Evolutionary conservation across 2,329 filamentous ascomycete species (phyloP).

Genomic region (Zalaria obscura): DNA sequence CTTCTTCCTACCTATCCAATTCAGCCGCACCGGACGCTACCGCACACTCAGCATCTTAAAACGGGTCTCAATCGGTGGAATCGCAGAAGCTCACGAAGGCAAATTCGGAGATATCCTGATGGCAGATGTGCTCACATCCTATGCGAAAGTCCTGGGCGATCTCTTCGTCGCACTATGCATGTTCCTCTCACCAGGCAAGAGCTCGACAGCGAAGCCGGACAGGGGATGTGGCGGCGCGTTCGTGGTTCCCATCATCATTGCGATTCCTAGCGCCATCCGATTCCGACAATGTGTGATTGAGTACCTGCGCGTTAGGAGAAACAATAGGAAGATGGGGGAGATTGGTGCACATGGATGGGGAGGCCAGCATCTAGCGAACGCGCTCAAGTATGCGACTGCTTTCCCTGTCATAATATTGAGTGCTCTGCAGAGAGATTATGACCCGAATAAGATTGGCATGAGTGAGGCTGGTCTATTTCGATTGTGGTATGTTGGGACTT

Average conservation of each 20-base stretch:
- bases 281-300: conserved; percentile 87
- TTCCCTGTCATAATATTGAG: conserved; percentile 82
- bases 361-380: conserved; percentile 83
- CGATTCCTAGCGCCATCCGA: conserved; percentile 70
- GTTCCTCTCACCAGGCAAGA: conserved; percentile 60
- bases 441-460: conserved; percentile 36
- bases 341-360: conserved; percentile 50
- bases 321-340: conserved; percentile 30
- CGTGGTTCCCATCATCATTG: conserved; percentile 72
- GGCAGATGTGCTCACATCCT: conserved; percentile 87
- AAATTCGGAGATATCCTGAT: conserved; percentile 92
- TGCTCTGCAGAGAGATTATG: conserved; percentile 54
- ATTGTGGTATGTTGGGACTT: conserved; percentile 30
- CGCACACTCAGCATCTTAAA: conserved; percentile 63
- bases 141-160: conserved; percentile 83
- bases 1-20: conserved; percentile 54
- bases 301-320: conserved; percentile 55
- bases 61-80: conserved; percentile 68
- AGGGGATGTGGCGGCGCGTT: conserved; percentile 66
- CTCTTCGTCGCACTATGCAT: conserved; percentile 83
- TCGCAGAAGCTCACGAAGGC: conserved; percentile 74
- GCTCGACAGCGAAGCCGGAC: conserved; percentile 68
- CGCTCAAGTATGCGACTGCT: conserved; percentile 82
- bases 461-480: conserved; percentile 42
- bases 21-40: conserved; percentile 56